These are phyloP conservation scores for Heliamphora ciliata DNA, from an alignment of 179 eudicot species.

Conservation along the genomic window DNA sequence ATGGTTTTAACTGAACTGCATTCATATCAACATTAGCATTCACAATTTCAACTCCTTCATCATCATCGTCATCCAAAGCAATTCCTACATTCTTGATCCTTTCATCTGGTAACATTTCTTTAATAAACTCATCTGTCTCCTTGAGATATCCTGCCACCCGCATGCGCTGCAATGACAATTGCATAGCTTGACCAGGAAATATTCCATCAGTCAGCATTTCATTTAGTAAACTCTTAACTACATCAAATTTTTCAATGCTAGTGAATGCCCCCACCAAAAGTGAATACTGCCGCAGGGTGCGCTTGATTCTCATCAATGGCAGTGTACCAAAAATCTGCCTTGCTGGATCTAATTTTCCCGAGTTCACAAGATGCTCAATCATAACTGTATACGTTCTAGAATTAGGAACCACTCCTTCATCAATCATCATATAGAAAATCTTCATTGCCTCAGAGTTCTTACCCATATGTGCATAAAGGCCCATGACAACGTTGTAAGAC, in stretches of 20 bases:
- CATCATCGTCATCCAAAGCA: slow-evolving; percentile 22
- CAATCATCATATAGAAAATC: slow-evolving; percentile 44
- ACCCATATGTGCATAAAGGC: slow-evolving; percentile 44
- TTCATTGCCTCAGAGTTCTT: slow-evolving; percentile 59
- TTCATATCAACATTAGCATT: slow-evolving; percentile 35
- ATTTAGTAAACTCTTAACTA: slow-evolving; percentile 48
- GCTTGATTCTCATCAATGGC: slow-evolving; percentile 71
- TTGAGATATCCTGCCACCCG: slow-evolving; percentile 50
- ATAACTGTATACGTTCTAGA: slow-evolving; percentile 69
- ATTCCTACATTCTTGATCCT: slow-evolving; percentile 46
- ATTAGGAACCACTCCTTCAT: slow-evolving; percentile 68
- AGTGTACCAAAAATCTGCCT: slow-evolving; percentile 47
- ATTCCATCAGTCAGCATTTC: slow-evolving; percentile 64
- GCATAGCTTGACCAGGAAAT: slow-evolving; percentile 62
- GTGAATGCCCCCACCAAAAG: slow-evolving; percentile 52
- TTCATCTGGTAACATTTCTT: slow-evolving; percentile 61
- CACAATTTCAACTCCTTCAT: slow-evolving; percentile 63
- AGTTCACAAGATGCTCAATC: slow-evolving; percentile 66
- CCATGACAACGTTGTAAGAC: slow-evolving; percentile 71
- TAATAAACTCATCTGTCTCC: slow-evolving; percentile 39
- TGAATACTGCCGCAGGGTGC: slow-evolving; percentile 56
- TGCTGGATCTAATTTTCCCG: slow-evolving; percentile 43
- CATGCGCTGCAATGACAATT: slow-evolving; percentile 44
- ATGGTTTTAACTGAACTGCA: slow-evolving; percentile 53
- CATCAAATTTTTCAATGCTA: slow-evolving; percentile 33